phyloP scores from a whole-genome alignment of 371 early-diverging fungal genomes.

The Mucor racemosus region DNA sequence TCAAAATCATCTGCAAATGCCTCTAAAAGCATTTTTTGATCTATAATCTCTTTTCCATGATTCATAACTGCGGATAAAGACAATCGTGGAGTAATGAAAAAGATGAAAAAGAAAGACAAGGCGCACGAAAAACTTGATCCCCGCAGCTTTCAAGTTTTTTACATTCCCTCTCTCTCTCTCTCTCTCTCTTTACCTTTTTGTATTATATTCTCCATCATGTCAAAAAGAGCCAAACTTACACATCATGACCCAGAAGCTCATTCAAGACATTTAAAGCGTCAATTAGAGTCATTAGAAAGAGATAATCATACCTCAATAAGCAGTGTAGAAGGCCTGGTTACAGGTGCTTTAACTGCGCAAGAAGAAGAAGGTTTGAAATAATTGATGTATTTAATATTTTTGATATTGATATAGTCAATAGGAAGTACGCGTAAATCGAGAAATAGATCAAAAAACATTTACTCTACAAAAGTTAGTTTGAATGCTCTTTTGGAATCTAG shows the following conservation, averaged over 20 bases:
- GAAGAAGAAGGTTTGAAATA: conserved; percentile 37
- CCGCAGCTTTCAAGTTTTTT: background rate
- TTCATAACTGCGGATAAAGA: conserved; percentile 11
- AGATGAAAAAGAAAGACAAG: background rate
- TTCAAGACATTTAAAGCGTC: conserved; percentile 56
- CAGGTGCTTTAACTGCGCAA: conserved; percentile 52
- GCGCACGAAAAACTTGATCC: conserved; percentile 10
- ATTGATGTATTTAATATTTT: background rate
- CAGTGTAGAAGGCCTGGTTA: conserved; percentile 63
- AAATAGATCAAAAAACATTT: conserved; percentile 35
- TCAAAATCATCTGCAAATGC: background rate
- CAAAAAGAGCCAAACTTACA: conserved; percentile 30
- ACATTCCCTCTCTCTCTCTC: background rate
- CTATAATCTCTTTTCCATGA: background rate
- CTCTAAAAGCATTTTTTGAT: background rate
- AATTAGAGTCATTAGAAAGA: conserved; percentile 67
- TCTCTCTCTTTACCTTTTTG: background rate
- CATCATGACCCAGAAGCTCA: conserved; percentile 49
- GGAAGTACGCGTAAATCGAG: conserved; percentile 30
- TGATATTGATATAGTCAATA: background rate
- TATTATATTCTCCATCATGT: conserved; percentile 11
- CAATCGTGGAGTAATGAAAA: background rate
- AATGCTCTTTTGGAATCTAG: conserved; percentile 59
- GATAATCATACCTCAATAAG: conserved; percentile 66
- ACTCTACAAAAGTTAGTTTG: conserved; percentile 57